Evolutionary conservation across 768 basidiomycete genomes (phyloP).

Genomic region (Roridomyces roridus): DNA sequence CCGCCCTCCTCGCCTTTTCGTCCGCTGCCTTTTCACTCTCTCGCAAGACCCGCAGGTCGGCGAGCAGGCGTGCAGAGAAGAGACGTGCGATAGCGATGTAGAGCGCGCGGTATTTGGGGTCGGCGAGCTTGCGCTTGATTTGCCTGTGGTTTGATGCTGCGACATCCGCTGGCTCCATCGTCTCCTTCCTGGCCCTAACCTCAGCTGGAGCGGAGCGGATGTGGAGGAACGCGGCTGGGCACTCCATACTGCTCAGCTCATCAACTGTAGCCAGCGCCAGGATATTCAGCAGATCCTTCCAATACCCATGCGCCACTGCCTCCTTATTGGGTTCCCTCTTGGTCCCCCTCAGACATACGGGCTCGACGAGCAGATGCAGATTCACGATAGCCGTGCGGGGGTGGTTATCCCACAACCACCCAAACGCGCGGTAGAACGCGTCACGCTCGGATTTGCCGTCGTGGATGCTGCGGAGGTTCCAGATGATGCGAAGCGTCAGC

Average conservation of each 20-base stretch:
- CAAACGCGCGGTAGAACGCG: slow-evolving; percentile 66
- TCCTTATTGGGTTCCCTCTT: slow-evolving; percentile 36
- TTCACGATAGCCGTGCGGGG: slow-evolving; percentile 74
- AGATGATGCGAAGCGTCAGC: slow-evolving; percentile 70
- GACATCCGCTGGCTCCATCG: slow-evolving; percentile 28
- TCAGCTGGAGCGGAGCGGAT: slow-evolving; percentile 36
- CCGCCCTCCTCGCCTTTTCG: too few species aligned
- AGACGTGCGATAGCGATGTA: too few species aligned
- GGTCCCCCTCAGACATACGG: slow-evolving; percentile 53
- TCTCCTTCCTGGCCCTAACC: too few species aligned
- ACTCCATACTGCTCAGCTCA: slow-evolving; percentile 49
- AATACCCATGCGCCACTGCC: slow-evolving; percentile 62
- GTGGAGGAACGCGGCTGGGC: too few species aligned
- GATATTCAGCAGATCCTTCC: slow-evolving; percentile 79
- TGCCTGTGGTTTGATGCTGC: slow-evolving; percentile 37
- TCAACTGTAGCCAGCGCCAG: slow-evolving; percentile 62
- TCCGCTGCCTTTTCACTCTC: too few species aligned
- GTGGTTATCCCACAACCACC: slow-evolving; percentile 73
- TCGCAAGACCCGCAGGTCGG: too few species aligned
- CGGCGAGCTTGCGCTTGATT: too few species aligned
- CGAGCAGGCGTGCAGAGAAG: too few species aligned
- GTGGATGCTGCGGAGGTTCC: slow-evolving; percentile 72
- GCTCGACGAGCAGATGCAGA: slow-evolving; percentile 58
- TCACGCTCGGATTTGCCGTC: slow-evolving; percentile 70
- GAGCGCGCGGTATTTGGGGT: too few species aligned